phyloP scores from a whole-genome alignment of 1,284 basidiomycete species.

The Volvariella volvacea region DNA sequence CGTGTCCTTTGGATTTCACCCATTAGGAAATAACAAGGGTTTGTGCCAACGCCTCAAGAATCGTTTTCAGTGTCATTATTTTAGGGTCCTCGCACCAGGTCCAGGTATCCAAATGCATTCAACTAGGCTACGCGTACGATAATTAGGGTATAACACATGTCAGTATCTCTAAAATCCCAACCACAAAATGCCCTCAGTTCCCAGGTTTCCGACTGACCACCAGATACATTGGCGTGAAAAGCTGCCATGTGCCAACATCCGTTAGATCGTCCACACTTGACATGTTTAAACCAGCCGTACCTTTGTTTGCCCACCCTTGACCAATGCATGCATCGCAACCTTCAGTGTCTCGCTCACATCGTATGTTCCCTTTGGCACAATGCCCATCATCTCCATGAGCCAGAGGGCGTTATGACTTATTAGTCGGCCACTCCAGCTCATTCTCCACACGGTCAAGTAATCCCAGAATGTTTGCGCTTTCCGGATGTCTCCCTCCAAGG shows the following conservation, averaged over 20 bases:
- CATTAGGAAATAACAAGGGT: not conserved
- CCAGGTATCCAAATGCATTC: not conserved
- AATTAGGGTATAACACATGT: slow-evolving; percentile 14
- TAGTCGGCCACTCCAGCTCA: slow-evolving; percentile 83
- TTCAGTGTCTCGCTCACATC: slow-evolving; percentile 89
- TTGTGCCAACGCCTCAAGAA: not conserved
- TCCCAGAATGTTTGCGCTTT: slow-evolving; percentile 97
- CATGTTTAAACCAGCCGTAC: slow-evolving; percentile 32
- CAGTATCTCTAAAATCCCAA: slow-evolving; percentile 6
- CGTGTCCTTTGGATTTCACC: slow-evolving; percentile 1
- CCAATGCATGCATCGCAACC: slow-evolving; percentile 74
- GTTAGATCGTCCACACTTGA: slow-evolving; percentile 6
- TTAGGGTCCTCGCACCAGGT: not conserved
- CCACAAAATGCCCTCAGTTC: slow-evolving; percentile 20
- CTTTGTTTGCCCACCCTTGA: slow-evolving; percentile 84
- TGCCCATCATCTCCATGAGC: slow-evolving; percentile 70
- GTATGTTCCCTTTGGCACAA: slow-evolving; percentile 91
- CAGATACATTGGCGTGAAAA: slow-evolving; percentile 80
- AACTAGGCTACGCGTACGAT: slow-evolving; percentile 6
- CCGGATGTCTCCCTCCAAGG: slow-evolving; percentile 86
- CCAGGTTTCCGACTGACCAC: slow-evolving; percentile 62
- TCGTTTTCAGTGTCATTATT: not conserved
- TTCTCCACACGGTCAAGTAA: slow-evolving; percentile 82
- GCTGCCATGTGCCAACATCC: slow-evolving; percentile 29
- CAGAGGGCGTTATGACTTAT: slow-evolving; percentile 82